These are phyloP conservation scores for Psidium guajava DNA, from an alignment of 345 rosid genomes.

Conservation along the genomic window DNA sequence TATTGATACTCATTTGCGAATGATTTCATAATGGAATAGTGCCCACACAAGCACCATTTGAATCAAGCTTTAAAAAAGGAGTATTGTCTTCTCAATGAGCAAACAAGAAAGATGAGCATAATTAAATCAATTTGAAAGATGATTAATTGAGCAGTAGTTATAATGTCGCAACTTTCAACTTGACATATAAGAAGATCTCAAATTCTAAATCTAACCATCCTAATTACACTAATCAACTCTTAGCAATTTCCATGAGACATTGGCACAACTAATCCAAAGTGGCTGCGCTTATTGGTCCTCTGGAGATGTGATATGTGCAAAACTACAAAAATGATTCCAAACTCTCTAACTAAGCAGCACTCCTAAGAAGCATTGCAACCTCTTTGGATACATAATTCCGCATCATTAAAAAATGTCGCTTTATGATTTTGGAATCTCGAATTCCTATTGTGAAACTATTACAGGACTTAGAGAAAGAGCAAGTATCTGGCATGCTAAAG, in stretches of 20 bases:
- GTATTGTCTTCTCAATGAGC: neutral
- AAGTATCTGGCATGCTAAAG: neutral
- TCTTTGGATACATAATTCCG: neutral
- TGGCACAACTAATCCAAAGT: neutral
- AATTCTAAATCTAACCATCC: neutral
- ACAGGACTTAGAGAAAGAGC: neutral
- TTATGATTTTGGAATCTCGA: neutral
- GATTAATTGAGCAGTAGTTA: neutral
- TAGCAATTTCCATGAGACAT: neutral
- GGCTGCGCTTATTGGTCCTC: neutral
- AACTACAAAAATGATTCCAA: too few relatives aligned
- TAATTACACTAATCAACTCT: neutral
- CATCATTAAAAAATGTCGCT: neutral
- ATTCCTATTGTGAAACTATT: neutral
- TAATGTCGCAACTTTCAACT: neutral
- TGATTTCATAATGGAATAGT: neutral
- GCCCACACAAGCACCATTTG: neutral
- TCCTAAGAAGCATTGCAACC: neutral
- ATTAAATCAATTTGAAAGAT: neutral
- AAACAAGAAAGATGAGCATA: neutral
- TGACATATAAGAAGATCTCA: neutral
- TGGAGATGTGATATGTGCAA: neutral
- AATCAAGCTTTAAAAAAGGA: neutral
- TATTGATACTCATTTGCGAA: neutral
- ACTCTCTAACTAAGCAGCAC: too few relatives aligned